Evolutionary conservation across 331 rosid species (phyloP), one percentile per base, ranked within the genome.

Genomic region (Erythrophleum ivorense): DNA sequence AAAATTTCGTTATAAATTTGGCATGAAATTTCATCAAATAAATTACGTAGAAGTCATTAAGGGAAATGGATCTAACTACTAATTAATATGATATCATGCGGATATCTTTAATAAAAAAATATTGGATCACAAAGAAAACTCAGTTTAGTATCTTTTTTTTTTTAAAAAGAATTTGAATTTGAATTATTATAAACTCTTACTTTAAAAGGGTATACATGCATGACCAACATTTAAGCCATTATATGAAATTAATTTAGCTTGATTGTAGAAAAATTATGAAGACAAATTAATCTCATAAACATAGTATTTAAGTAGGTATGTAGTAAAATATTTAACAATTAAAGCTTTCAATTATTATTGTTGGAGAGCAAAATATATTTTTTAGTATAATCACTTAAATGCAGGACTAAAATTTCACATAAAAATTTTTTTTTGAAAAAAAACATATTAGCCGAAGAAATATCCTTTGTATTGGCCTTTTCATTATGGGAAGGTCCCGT

Each of bases 401-500:
- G 3, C 1, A 66, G 2, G 29, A n/a, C 0, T 5, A 38, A 58
- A 54, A 53, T 52, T 38, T 65, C 3, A 38, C 43, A 33, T 13
- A 12, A 19, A 55, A 66, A 86, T 34, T 15, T 4, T 3, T 38
- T 38, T 3, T 14, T 6, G 5, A 40, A 72, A 57, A 71, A 55
- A 77, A 12, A 13, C 79, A 70, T 79, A 86, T 82, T 80, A 66
- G 29, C 69, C 69, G 84, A 48, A 81, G 62, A 78, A 71, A 82
- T 58, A 71, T 83, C 58, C 38, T 66, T 43, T 58, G 57, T 29
- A 72, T 80, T 83, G 87, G 41, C 82, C 80, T 81, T 76, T 84
- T 70, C 80, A 71, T 70, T 60, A 78, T 48, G 80, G 40, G n/a
- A 46, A 78, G 65, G 70, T 73, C 67, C 58, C 50, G 16, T 21